phyloP scores from a whole-genome alignment of 805 yeast genomes.

The Wickerhamiella parazyma region DNA sequence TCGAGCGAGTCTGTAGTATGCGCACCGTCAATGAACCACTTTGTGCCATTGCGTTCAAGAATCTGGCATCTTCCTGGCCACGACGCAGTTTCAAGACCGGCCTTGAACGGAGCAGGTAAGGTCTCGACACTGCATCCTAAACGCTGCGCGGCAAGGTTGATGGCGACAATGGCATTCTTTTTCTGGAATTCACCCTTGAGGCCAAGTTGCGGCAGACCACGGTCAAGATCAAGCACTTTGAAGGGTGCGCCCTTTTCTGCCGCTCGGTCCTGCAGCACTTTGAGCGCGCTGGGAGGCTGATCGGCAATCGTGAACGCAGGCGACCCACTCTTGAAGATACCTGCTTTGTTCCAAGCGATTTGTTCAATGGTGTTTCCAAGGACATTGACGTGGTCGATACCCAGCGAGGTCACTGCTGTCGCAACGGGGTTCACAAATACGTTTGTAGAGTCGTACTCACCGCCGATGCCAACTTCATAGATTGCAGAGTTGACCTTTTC shows the following conservation, averaged over 20 bases:
- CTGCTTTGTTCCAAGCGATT: slow-evolving; percentile 94
- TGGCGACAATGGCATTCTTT: slow-evolving; percentile 78
- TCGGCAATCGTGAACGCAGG: slow-evolving; percentile 53
- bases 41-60: slow-evolving; percentile 34
- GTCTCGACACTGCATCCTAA: slow-evolving; percentile 11
- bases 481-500: slow-evolving; percentile 92
- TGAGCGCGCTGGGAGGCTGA: slow-evolving; percentile 38
- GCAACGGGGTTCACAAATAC: slow-evolving; percentile 65
- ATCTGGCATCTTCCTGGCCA: slow-evolving; percentile 98
- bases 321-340: slow-evolving; percentile 61
- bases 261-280: slow-evolving; percentile 49
- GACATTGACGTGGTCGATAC: slow-evolving; percentile 82
- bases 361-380: slow-evolving; percentile 77
- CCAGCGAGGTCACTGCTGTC: slow-evolving; percentile 75
- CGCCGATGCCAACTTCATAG: slow-evolving; percentile 97
- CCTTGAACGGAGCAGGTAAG: slow-evolving; percentile 16
- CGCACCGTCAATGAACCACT: slow-evolving; percentile 93
- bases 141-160: slow-evolving; percentile 49
- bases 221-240: slow-evolving; percentile 36
- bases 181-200: slow-evolving; percentile 64
- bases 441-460: slow-evolving; percentile 94
- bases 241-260: slow-evolving; percentile 41
- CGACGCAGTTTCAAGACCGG: slow-evolving; percentile 20
- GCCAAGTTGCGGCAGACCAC: slow-evolving; percentile 25
- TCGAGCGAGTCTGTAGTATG: slow-evolving; percentile 80